Evolutionary conservation across 2,329 filamentous ascomycete species (phyloP), one percentile per base, ranked within the genome.

Genomic region (Leptographium wingfieldii): DNA sequence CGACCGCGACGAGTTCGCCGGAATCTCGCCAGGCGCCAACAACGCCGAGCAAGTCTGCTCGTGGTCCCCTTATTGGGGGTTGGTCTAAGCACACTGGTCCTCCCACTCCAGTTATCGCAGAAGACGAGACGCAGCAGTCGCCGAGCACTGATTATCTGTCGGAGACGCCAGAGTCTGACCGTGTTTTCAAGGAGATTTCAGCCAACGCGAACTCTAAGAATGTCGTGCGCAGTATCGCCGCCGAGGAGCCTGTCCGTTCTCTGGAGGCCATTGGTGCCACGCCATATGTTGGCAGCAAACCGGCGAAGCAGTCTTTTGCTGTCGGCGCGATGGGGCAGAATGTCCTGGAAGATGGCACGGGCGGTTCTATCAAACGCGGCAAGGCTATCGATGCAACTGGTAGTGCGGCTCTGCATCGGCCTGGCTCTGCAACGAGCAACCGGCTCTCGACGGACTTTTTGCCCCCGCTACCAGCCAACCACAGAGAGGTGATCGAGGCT

Each of bases 401-500:
- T 68, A 69, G 7, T 25, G 35, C 54, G 11, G 63, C 71, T 33
- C 33, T 70, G 11, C 76, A 73, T 62, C 81, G 90, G 65, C 90
- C 90, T 43, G 80, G 80, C 48, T 96, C 90, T 71, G 80, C 88
- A 51, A 77, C 82, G 46, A 96, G 91, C 71, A 79, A 80, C 54
- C 81, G 72, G 35, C 69, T 67, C 43, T 73, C 73, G 12, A 62
- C 71, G 2, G 70, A 73, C 43, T 55, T 31, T 22, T 71, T 74
- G 76, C 90, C 90, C 46, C 91, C 91, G 38, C 77, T 96, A 61
- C 92, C 92, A 49, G 67, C 77, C 14, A 92, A 96, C 70, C 91
- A 96, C 71, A 88, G 84, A 66, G 83, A 94, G 72, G 85, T 81
- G 61, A 96, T 96, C 66, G 86, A 92, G 67, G 89, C 90, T 56